These are phyloP conservation scores for Colletotrichum sp. DNA, from an alignment of 2,329 filamentous ascomycete species.

Conservation along the genomic window DNA sequence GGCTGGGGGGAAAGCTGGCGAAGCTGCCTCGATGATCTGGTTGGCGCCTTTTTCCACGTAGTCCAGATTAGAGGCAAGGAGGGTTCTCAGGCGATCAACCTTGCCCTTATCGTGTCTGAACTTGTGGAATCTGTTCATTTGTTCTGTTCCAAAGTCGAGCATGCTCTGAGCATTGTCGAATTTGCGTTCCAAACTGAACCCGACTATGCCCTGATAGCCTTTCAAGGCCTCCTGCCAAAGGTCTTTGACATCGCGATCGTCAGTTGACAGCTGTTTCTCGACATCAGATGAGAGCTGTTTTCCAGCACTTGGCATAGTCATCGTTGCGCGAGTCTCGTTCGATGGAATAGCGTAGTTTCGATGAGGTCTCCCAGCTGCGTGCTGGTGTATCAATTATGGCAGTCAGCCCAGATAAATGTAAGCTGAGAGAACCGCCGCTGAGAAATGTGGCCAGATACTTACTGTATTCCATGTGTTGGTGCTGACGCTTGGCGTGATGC, in stretches of 20 bases:
- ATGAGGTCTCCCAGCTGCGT: background rate
- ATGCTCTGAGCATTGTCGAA: slow-evolving; percentile 31
- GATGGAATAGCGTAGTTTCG: background rate
- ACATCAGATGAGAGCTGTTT: background rate
- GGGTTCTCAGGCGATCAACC: background rate
- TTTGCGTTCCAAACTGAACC: slow-evolving; percentile 33
- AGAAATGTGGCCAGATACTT: background rate
- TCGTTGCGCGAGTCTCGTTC: background rate
- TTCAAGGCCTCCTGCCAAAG: slow-evolving; percentile 37
- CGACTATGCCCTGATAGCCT: slow-evolving; percentile 36
- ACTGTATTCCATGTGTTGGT: background rate
- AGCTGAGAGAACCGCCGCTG: background rate
- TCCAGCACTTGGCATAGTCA: background rate
- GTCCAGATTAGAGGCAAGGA: background rate
- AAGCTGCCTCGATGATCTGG: background rate
- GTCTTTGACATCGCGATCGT: slow-evolving; percentile 33
- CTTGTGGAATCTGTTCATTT: background rate
- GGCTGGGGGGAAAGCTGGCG: background rate
- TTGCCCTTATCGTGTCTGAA: background rate
- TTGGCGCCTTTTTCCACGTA: background rate
- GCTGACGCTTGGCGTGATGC: background rate
- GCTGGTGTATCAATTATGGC: background rate
- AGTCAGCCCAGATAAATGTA: background rate
- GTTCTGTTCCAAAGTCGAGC: slow-evolving; percentile 18
- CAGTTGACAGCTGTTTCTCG: background rate